Conservation (phyloP, 1,139 yeast genomes). For the Komagataea norvegica region DNA sequence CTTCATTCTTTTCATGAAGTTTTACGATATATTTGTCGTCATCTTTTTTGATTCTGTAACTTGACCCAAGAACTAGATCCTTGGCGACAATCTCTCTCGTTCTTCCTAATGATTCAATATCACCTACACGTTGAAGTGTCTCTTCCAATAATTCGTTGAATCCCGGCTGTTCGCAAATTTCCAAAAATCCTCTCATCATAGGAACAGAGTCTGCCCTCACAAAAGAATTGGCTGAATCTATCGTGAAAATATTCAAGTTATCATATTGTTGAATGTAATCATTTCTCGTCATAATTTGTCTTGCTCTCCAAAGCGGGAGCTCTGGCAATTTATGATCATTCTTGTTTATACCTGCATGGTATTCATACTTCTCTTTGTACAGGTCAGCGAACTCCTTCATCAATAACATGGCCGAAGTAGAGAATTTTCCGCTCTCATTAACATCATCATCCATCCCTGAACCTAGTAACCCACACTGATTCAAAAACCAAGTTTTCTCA, state of each 20-base stretch:
- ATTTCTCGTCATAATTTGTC: slow-evolving; percentile 81
- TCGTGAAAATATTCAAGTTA: slow-evolving; percentile 70
- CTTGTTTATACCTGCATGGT: slow-evolving; percentile 17
- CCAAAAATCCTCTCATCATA: slow-evolving; percentile 87
- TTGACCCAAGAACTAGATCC: slow-evolving; percentile 56
- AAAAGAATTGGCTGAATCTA: slow-evolving; percentile 66
- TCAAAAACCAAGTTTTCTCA: slow-evolving; percentile 81
- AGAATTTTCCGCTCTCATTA: slow-evolving; percentile 78
- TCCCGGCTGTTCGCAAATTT: slow-evolving; percentile 66
- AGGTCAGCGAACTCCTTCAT: slow-evolving; percentile 69
- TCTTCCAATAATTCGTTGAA: slow-evolving; percentile 67
- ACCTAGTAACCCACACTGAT: slow-evolving; percentile 77
- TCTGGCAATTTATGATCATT: slow-evolving; percentile 59
- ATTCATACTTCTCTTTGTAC: slow-evolving; percentile 38
- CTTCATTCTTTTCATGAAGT: slow-evolving; percentile 12
- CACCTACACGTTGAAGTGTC: slow-evolving; percentile 67
- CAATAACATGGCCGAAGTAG: slow-evolving; percentile 70
- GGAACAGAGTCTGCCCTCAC: slow-evolving; percentile 82
- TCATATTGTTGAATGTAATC: slow-evolving; percentile 76
- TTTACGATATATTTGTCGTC: slow-evolving; percentile 8
- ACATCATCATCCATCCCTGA: slow-evolving; percentile 85
- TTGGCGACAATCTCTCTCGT: slow-evolving; percentile 76
- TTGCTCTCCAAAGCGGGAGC: slow-evolving; percentile 76
- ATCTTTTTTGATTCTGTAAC: slow-evolving; percentile 30
- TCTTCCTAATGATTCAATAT: slow-evolving; percentile 74